Conservation (phyloP, 1,284 basidiomycete species). For the Fomitiporia mediterranea region DNA sequence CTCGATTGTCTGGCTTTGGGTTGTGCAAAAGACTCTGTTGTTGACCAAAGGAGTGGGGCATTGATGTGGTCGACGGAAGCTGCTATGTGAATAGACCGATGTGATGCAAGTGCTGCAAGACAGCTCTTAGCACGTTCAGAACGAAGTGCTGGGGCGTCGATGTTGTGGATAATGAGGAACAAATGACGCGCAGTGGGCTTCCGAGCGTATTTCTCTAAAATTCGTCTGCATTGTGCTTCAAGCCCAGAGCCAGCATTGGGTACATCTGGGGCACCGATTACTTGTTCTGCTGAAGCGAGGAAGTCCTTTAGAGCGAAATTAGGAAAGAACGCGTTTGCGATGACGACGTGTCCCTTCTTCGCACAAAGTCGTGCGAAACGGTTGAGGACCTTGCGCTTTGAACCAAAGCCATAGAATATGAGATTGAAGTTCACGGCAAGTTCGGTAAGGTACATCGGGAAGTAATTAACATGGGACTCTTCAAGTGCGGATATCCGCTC, state of each 20-base stretch:
- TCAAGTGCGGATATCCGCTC: slow-evolving; percentile 28
- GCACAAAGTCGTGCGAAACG: slow-evolving; percentile 59
- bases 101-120: slow-evolving; percentile 66
- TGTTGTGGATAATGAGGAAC: slow-evolving; percentile 82
- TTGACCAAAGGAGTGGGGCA: slow-evolving; percentile 72
- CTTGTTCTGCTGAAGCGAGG: slow-evolving; percentile 14
- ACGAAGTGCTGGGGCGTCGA: slow-evolving; percentile 74
- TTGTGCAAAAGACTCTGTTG: slow-evolving; percentile 49
- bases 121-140: slow-evolving; percentile 53
- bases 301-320: slow-evolving; percentile 51
- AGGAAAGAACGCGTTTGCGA: slow-evolving; percentile 79
- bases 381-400: slow-evolving; percentile 74
- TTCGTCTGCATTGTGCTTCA: slow-evolving; percentile 61
- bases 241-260: slow-evolving; percentile 35
- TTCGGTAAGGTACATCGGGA: slow-evolving; percentile 64
- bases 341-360: slow-evolving; percentile 63
- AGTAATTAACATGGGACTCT: slow-evolving; percentile 37
- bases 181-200: slow-evolving; percentile 38
- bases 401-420: slow-evolving; percentile 83
- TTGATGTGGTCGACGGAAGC: slow-evolving; percentile 85
- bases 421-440: slow-evolving; percentile 81
- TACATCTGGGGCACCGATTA: slow-evolving; percentile 48
- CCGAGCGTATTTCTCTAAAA: slow-evolving; percentile 55
- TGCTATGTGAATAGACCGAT: slow-evolving; percentile 70
- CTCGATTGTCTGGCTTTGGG: not conserved